Base-by-base conservation (phyloP, 495 filamentous ascomycete genomes). In the Cladorrhinum samala region DNA sequence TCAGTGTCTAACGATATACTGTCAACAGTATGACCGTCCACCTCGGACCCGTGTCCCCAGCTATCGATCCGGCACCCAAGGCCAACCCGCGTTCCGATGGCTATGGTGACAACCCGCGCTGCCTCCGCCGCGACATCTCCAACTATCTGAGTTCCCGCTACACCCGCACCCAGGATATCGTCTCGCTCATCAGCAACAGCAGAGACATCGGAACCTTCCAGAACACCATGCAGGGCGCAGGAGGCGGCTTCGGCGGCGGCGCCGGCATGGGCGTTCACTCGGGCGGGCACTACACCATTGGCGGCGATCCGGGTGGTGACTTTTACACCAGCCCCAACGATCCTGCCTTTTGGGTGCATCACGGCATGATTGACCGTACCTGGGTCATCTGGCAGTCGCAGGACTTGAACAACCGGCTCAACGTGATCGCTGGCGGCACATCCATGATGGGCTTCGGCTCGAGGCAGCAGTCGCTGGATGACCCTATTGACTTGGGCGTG, bases 351-450 rank as follows among this genome's bases (percentile, higher is more conserved):
- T 88, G 70, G 64, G 68, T 81, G 17, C 84, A 88, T 63, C 85
- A 88, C 62, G 75, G 69, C 30, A 79, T 80, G 77, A 77, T 89
- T 47, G 86, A 89, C 64, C 79, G 83, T 7, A 61, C 77, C 7
- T 89, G 78, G 77, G 77, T 77, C 68, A 82, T 85, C 39, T 89
- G 86, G 86, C 84, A 89, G 60, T 55, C 46, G 17, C 65, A 74
- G 53, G 66, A 75, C 54, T 57, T 69, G 9, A 46, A 58, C 33
- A 68, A 60, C 11, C 49, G 72, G 20, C 52, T 58, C 52, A 37
- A 55, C 41, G 60, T 68, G 13, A 70, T 75, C 42, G 57, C 65
- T 1, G 71, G 73, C 1, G 64, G 66, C n/a, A 71, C 62, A 21
- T 62, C 55, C 9, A 74, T 73, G 69, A 63, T 68, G 55, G 55